These are phyloP conservation scores for Ceriops tagal DNA, from an alignment of 345 rosid species.

Conservation along the genomic window DNA sequence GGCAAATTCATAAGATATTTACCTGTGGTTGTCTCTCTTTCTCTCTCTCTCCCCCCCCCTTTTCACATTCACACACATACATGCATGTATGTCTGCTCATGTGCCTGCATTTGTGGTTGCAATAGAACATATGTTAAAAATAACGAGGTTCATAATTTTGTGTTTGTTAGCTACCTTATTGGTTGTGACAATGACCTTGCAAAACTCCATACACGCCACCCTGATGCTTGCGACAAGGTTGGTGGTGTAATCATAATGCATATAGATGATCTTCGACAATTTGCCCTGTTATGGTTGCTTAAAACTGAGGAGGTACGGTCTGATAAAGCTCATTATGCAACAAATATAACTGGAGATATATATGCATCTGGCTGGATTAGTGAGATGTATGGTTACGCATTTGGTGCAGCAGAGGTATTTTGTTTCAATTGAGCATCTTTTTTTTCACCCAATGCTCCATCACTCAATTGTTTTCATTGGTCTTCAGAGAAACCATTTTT, in stretches of 20 bases:
- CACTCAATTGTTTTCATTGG: too few species aligned
- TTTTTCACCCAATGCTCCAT: not conserved
- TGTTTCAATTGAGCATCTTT: constrained; percentile 8
- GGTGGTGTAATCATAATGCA: constrained; percentile 98
- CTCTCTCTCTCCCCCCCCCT: not conserved
- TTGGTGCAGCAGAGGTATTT: constrained; percentile 97
- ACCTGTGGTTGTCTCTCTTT: constrained; percentile 5
- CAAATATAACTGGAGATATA: constrained; percentile 87
- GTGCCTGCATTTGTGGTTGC: not conserved
- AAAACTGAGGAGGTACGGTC: constrained; percentile 97
- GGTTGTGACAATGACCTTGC: constrained; percentile 97
- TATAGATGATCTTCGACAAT: constrained; percentile 84
- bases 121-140: not conserved
- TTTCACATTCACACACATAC: not conserved
- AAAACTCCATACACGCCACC: constrained; percentile 83
- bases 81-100: not conserved
- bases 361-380: constrained; percentile 96
- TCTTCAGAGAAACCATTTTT: too few species aligned
- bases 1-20: not conserved
- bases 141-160: constrained; percentile 9
- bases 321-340: constrained; percentile 87
- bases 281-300: constrained; percentile 89
- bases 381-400: constrained; percentile 98
- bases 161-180: constrained; percentile 69
- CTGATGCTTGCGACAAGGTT: constrained; percentile 92